These are phyloP conservation scores for Myxozyma neotropica DNA, from an alignment of 805 yeast species.

Conservation along the genomic window DNA sequence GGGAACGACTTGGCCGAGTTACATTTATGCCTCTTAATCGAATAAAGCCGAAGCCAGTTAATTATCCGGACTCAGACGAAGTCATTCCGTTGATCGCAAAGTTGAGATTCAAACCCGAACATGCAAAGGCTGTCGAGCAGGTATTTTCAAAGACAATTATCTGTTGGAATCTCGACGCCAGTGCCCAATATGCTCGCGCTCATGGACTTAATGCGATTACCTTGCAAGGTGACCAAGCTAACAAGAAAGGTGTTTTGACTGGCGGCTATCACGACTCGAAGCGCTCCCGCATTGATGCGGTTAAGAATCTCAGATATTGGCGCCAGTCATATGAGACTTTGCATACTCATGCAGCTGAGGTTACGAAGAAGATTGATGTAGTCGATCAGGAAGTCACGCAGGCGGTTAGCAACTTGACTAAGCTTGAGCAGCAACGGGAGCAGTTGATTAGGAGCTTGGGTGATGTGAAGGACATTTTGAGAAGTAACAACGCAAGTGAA, in stretches of 20 bases:
- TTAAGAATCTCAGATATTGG: conserved; percentile 59
- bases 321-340: conserved; percentile 51
- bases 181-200: conserved; percentile 64
- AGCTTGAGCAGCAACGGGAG: conserved; percentile 48
- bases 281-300: conserved; percentile 68
- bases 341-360: conserved; percentile 46
- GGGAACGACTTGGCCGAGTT: conserved; percentile 76
- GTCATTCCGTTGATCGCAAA: conserved; percentile 79
- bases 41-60: conserved; percentile 48
- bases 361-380: conserved; percentile 46
- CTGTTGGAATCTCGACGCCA: conserved; percentile 66
- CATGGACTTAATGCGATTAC: conserved; percentile 77
- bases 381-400: conserved; percentile 58
- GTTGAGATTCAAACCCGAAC: conserved; percentile 59
- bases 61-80: conserved; percentile 65
- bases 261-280: conserved; percentile 84
- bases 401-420: conserved; percentile 51
- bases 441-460: conserved; percentile 48
- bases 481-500: conserved; percentile 7
- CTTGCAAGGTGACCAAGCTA: conserved; percentile 88
- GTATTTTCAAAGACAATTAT: conserved; percentile 83
- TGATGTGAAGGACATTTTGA: conserved; percentile 47
- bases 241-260: conserved; percentile 76
- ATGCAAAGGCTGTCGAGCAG: conserved; percentile 70
- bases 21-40: conserved; percentile 90